Conservation (phyloP, 129 eudicot species). For the Deinandra increscens region DNA sequence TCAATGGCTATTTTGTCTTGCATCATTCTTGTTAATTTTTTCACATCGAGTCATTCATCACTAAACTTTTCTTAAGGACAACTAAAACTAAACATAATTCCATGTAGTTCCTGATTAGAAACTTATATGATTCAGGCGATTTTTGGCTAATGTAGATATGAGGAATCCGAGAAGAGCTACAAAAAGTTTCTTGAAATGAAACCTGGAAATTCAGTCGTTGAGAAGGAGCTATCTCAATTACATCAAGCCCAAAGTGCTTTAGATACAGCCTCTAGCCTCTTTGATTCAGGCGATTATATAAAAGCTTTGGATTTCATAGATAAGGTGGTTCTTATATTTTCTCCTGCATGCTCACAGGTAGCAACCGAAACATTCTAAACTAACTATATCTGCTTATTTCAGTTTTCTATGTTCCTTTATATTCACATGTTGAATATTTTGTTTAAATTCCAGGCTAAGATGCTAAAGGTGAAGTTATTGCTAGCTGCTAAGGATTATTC, state of each 20-base stretch:
- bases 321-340: constrained; percentile 90
- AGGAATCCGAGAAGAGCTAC: constrained; percentile 80
- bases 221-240: constrained; percentile 91
- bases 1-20: background rate
- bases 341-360: constrained; percentile 93
- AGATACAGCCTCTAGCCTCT: constrained; percentile 57
- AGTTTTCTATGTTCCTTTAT: background rate
- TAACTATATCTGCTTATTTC: background rate
- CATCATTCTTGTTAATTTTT: background rate
- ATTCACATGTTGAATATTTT: constrained; percentile 7
- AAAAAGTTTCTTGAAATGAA: constrained; percentile 74
- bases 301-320: constrained; percentile 76
- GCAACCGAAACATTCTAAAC: background rate
- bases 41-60: background rate
- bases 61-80: constrained; percentile 11
- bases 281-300: constrained; percentile 58
- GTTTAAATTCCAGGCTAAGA: constrained; percentile 65
- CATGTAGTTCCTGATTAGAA: constrained; percentile 45
- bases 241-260: constrained; percentile 78
- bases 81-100: constrained; percentile 11
- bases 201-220: constrained; percentile 73
- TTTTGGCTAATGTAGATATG: constrained; percentile 87
- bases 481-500: constrained; percentile 77
- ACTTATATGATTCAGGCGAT: constrained; percentile 57
- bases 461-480: constrained; percentile 74